phyloP scores from a whole-genome alignment of 805 yeast genomes.

The Brettanomyces naardenensis region DNA sequence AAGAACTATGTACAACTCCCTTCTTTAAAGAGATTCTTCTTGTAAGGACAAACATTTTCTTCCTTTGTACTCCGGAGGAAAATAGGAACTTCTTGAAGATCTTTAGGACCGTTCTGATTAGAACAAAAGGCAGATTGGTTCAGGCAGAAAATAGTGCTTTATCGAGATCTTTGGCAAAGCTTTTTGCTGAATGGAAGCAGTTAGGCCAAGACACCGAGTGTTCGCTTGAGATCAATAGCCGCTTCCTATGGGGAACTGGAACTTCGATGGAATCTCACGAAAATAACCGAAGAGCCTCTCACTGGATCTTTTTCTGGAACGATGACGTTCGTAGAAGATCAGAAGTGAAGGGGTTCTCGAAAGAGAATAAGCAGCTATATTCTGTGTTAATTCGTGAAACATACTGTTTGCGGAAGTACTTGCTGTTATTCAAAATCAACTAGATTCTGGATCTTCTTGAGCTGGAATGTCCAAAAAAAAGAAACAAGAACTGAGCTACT shows the following conservation, averaged over 20 bases:
- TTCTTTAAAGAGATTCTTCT: slow-evolving; percentile 6
- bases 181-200: too few species aligned
- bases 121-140: not conserved
- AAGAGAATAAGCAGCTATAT: not conserved
- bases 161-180: not conserved
- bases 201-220: too few species aligned
- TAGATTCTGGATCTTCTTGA: too few species aligned
- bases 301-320: slow-evolving; percentile 1
- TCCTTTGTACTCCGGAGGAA: slow-evolving; percentile 13
- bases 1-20: too few species aligned
- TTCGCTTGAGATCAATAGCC: too few species aligned
- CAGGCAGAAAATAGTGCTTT: not conserved
- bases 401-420: not conserved
- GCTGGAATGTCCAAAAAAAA: too few species aligned
- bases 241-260: too few species aligned
- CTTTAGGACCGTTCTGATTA: not conserved
- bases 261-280: too few species aligned
- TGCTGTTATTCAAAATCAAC: not conserved
- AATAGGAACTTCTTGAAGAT: slow-evolving; percentile 13
- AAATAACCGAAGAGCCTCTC: not conserved
- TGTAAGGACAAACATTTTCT: slow-evolving; percentile 16
- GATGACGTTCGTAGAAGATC: not conserved
- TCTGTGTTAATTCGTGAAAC: not conserved
- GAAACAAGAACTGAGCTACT: too few species aligned
- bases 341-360: not conserved